These are phyloP conservation scores for Arctium lappa DNA, from an alignment of 129 eudicot species.

Conservation along the genomic window DNA sequence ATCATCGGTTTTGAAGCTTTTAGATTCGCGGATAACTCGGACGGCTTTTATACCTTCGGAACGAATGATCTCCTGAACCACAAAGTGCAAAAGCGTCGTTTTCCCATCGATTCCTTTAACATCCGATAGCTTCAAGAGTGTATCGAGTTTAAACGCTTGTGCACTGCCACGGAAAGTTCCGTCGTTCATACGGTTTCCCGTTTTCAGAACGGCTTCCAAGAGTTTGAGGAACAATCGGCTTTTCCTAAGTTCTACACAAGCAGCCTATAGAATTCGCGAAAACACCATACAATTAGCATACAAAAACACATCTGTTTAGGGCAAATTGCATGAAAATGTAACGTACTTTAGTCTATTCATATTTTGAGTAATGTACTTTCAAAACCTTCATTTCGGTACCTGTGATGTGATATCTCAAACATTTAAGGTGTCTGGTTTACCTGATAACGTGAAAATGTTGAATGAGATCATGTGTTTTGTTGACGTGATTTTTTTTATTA, in stretches of 20 bases:
- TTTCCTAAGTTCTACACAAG: conserved; percentile 73
- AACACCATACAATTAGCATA: conserved; percentile 2
- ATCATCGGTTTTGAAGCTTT: conserved; percentile 61
- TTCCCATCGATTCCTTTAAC: conserved; percentile 94
- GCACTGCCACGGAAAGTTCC: conserved; percentile 98
- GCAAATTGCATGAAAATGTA: not conserved
- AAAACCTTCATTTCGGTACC: not conserved
- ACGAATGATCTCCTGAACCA: conserved; percentile 91
- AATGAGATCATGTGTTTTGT: too few species aligned
- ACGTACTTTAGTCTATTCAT: too few species aligned
- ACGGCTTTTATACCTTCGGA: conserved; percentile 86
- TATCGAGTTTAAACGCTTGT: conserved; percentile 96
- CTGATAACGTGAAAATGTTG: too few species aligned
- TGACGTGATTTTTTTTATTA: too few species aligned
- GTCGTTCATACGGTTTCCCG: conserved; percentile 95
- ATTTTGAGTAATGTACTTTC: too few species aligned
- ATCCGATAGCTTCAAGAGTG: conserved; percentile 83
- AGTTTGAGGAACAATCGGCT: conserved; percentile 90
- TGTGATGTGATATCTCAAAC: not conserved
- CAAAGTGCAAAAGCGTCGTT: conserved; percentile 92
- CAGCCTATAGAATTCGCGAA: conserved; percentile 53
- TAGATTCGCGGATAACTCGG: conserved; percentile 52
- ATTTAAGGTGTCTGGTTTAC: not conserved
- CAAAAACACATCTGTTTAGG: not conserved
- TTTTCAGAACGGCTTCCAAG: conserved; percentile 93